These are phyloP conservation scores for Calocera cornea DNA, from an alignment of 768 basidiomycete species.

Conservation along the genomic window DNA sequence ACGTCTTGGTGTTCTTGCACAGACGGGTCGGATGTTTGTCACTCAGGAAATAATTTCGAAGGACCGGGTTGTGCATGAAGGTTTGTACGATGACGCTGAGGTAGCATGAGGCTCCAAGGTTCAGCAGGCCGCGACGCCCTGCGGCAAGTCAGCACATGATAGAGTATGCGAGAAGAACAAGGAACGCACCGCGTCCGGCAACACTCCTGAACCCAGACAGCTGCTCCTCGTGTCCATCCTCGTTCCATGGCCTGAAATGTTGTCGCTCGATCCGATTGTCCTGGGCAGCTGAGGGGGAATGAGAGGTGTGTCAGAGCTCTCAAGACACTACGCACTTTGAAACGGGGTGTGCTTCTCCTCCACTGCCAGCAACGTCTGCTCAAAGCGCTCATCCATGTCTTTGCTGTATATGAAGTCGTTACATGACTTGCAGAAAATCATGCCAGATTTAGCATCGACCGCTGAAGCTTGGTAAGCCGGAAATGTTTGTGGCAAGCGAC, in stretches of 20 bases:
- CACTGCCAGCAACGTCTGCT: constrained; percentile 33
- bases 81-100: constrained; percentile 83
- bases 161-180: background rate
- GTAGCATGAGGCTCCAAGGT: constrained; percentile 89
- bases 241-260: constrained; percentile 39
- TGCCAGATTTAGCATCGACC: constrained; percentile 59
- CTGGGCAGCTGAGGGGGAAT: constrained; percentile 13
- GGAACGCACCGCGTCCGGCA: constrained; percentile 56
- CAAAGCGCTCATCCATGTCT: constrained; percentile 35
- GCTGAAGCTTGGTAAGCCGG: constrained; percentile 32
- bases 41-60: constrained; percentile 77
- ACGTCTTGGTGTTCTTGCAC: constrained; percentile 51
- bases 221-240: constrained; percentile 30
- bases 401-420: constrained; percentile 59
- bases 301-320: constrained; percentile 17
- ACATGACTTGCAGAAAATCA: constrained; percentile 59
- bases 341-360: constrained; percentile 53
- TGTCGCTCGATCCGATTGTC: constrained; percentile 33
- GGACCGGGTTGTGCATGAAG: constrained; percentile 76
- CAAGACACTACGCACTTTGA: constrained; percentile 32
- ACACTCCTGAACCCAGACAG: constrained; percentile 40
- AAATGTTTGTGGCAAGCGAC: constrained; percentile 5
- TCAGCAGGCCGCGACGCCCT: constrained; percentile 76
- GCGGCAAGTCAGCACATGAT: background rate
- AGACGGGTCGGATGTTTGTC: constrained; percentile 71